Evolutionary conservation across 2,329 filamentous ascomycete genomes (phyloP), one percentile per base, ranked within the genome.

Genomic region (Mycogone perniciosa): DNA sequence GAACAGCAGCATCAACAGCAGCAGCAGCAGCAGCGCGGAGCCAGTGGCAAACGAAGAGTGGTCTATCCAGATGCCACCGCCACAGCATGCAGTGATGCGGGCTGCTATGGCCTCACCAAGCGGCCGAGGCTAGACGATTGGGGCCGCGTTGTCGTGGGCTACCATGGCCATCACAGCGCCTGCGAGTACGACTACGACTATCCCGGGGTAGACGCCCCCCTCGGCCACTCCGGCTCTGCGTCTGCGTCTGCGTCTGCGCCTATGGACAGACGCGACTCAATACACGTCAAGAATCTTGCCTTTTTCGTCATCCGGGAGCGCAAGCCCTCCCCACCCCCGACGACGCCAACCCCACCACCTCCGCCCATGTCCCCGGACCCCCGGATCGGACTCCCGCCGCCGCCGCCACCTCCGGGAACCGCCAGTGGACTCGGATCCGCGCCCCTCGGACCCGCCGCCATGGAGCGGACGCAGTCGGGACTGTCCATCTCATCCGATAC

Each of bases 391-490:
- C 49, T 44, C 53, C 57, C 47, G 52, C 52, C 13, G 40, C 58
- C 53, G 40, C 54, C 46, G 6, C 53, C 54, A 49, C 56, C 59
- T 59, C 54, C 62, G 59, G 34, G 56, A 54, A 39, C 54, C 47
- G 50, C 46, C 31, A 11, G 37, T n/a, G 44, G 31, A 7, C 33
- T 35, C 31, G 38, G 48, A 43, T 51, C 37, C 11, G 51, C 54
- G 34, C 10, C 9, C 48, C 48, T 6, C n/a, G 43, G 38, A 20
- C 29, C 34, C 26, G 34, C 38, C 7, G 55, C 63, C 30, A 71
- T 77, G 68, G 76, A 79, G 56, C 68, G 73, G 30, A 79, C 76
- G 30, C 69, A 70, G 37, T 77, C 75, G 0, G 75, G 76, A 20
- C 65, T 74, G 13, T 73, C 74, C 45, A 76, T 79, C 50, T 69